Percentiles rank a stretch among this genome's conserved stretches.
Conservation (phyloP, 1,284 basidiomycete genomes). For the Entoloma clypeatum region DNA sequence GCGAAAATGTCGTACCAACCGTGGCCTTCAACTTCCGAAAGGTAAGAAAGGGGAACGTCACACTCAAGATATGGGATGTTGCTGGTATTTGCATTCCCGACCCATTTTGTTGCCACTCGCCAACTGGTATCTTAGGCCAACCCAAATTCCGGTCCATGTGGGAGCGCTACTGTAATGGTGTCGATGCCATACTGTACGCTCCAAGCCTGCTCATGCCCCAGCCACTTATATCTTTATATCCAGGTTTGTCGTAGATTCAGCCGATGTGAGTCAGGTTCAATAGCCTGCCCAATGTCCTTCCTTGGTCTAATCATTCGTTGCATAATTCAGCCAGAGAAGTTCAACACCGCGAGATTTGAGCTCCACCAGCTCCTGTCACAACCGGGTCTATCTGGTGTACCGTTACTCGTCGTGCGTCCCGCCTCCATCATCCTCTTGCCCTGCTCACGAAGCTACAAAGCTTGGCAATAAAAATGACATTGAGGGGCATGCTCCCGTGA, state of each 20-base stretch:
- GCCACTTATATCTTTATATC: slow-evolving; percentile 4
- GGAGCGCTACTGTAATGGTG: slow-evolving; percentile 95
- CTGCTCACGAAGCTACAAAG: slow-evolving; percentile 29
- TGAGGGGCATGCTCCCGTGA: slow-evolving; percentile 73
- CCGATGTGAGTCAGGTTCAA: slow-evolving; percentile 62
- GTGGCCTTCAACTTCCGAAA: slow-evolving; percentile 88
- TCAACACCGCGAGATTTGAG: slow-evolving; percentile 87
- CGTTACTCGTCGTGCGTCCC: slow-evolving; percentile 75
- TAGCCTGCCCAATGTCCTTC: slow-evolving; percentile 1
- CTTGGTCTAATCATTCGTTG: slow-evolving; percentile 3
- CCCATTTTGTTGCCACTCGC: slow-evolving; percentile 15
- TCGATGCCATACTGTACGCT: slow-evolving; percentile 91
- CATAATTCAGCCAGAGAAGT: slow-evolving; percentile 61
- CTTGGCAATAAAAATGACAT: slow-evolving; percentile 97
- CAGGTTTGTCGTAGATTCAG: slow-evolving; percentile 91
- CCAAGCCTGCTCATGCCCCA: slow-evolving; percentile 4
- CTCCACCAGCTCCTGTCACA: slow-evolving; percentile 83
- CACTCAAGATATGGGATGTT: slow-evolving; percentile 94
- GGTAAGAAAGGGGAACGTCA: slow-evolving; percentile 86
- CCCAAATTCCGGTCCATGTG: slow-evolving; percentile 92
- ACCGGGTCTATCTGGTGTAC: slow-evolving; percentile 73
- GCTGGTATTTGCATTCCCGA: slow-evolving; percentile 48
- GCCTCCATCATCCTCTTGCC: neutral
- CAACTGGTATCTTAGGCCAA: slow-evolving; percentile 54
- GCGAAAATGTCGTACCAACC: slow-evolving; percentile 91